A percentile compares a stretch with the other conserved stretches of the same genome.
Evolutionary conservation across 164 flowering plant genomes (phyloP).

Genomic region (Tinospora cordifolia): DNA sequence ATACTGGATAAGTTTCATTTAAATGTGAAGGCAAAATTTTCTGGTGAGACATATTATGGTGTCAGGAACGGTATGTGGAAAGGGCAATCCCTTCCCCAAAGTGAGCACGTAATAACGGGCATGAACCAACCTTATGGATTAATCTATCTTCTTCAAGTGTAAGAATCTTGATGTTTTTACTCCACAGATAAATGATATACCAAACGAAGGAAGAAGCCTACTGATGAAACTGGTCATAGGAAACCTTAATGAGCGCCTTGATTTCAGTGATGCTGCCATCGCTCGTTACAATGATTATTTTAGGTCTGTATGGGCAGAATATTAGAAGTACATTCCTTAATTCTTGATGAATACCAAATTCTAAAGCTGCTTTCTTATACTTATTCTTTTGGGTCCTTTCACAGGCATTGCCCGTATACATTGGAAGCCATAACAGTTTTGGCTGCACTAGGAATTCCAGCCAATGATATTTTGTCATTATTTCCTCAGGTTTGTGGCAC

Average conservation of each 20-base stretch:
- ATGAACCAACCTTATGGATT: too few species aligned
- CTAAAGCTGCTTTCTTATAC: not conserved
- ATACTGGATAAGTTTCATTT: too few species aligned
- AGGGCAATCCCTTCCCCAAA: too few species aligned
- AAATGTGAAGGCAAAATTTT: too few species aligned
- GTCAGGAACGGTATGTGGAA: too few species aligned
- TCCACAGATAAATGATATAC: conserved; percentile 85
- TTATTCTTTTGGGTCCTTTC: conserved; percentile 13
- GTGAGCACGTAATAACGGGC: too few species aligned
- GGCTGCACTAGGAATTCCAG: conserved; percentile 75
- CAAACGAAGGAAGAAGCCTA: conserved; percentile 73
- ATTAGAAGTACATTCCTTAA: not conserved
- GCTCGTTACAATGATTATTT: conserved; percentile 79
- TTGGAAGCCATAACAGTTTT: conserved; percentile 82
- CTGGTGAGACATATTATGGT: too few species aligned
- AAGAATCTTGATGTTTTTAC: not conserved
- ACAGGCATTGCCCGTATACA: conserved; percentile 76
- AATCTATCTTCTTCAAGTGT: not conserved
- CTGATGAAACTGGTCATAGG: conserved; percentile 81
- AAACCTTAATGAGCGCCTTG: conserved; percentile 68
- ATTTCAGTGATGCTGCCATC: conserved; percentile 65
- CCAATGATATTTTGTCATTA: conserved; percentile 76
- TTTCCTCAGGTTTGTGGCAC: conserved; percentile 76
- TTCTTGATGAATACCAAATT: not conserved
- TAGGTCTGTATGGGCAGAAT: conserved; percentile 43